Base-by-base conservation (phyloP, 78 protist species). In the Mantamonas sphyraenae region DNA sequence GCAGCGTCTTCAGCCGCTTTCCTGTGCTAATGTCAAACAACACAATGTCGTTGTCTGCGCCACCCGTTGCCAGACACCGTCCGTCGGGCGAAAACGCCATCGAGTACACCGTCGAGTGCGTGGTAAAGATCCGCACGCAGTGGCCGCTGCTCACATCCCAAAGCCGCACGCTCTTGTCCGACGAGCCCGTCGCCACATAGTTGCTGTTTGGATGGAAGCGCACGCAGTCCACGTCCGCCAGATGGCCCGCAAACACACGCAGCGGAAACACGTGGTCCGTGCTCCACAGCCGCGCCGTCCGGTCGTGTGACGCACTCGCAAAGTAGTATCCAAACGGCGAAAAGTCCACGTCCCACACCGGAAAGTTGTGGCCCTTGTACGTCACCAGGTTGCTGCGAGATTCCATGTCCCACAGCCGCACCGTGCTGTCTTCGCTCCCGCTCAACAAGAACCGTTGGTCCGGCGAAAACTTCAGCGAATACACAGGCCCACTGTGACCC, bases 261-360 rank as follows among this genome's bases (percentile, higher is more conserved):
- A 89, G 26, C 34, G 97, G 93, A 22, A 26, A 19, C 2, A 68
- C 22, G n/a, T 60, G n/a, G 34, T 90, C 82, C 19, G 90, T 58
- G 26, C 26, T 30, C 75, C 61, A 73, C n/a, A 93, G 68, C 19
- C 97, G 47, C 16, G 97, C 97, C 2, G 97, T 93, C 63, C 77
- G 53, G 53, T 93, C 97, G 38, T 72, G 79, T 5, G 86, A 72
- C 5, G 88, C 97, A 0, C 90, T 73, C 10, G 91, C 97, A 65
- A 90, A 93, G 80, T 93, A 91, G 67, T 61, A 72, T 0, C 86
- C 89, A 42, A 82, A 59, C 33, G 94, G 87, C 12, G 82, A 55
- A 43, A 91, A 84, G n/a, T 31, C 24, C 3, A 87, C 91, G 62
- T 80, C 82, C 96, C 96, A 93, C 28, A 93, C 89, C 24, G 97